Evolutionary conservation across 2,329 filamentous ascomycete genomes (phyloP), one percentile per base, ranked within the genome.

Genomic region (Colletotrichum ledebouriae): DNA sequence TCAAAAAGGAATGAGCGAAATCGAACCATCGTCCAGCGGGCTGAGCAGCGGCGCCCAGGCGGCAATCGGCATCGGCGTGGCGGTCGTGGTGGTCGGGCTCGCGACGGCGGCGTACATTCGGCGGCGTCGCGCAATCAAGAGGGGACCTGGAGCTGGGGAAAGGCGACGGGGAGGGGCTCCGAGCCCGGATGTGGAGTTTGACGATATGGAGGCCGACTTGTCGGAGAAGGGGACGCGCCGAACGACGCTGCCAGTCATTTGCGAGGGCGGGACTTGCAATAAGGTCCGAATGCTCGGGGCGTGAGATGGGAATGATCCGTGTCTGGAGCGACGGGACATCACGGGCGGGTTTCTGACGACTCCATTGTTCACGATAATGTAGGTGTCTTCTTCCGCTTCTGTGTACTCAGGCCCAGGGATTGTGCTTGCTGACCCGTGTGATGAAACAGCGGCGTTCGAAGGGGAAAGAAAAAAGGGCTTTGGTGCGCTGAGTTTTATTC

Each of bases 21-120:
- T 6, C 42, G 34, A 55, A n/a, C 42, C 57, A 9, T 34, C 47
- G 20, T 11, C 39, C n/a, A 25, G 33, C 17, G 49, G 66, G 6
- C 62, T 69, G 15, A 37, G 66, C 42, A 46, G 49, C 17, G 62
- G 56, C 25, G 66, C 62, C 17, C 59, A 69, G 42, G 56, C 66
- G 10, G 62, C 62, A 22, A 57, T 69, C 13, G 66, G 66, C 10
- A 42, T 67, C n/a, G 66, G 61, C 9, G 62, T 61, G 20, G 56
- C 39, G 17, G 44, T 61, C 12, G 66, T 22, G 20, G 50, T 69
- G 33, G 11, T 61, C 12, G 29, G 22, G 39, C 56, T 69, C 2
- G 61, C 17, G 25, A 47, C 44, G 52, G 61, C 59, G 1, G 63
- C 46, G 25, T 66, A 66, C 29, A 6, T 66, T 2, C 63, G 41